Evolutionary conservation across 306 rosid genomes (phyloP).

Genomic region (Ormosia semicastrata): DNA sequence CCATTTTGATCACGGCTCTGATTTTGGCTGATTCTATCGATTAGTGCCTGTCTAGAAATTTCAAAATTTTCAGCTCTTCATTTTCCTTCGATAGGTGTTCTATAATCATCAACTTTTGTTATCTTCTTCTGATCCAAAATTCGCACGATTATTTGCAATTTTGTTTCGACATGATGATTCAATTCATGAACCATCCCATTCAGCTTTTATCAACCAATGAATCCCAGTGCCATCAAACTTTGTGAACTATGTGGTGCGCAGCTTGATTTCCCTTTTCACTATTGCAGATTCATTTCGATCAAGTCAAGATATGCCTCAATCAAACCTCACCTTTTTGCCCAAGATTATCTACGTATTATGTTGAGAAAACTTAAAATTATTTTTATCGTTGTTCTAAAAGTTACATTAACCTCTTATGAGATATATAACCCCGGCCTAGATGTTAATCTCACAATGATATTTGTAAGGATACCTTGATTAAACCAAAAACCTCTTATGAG

Average conservation of each 20-base stretch:
- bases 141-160: slow-evolving; percentile 26
- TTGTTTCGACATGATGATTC: slow-evolving; percentile 29
- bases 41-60: slow-evolving; percentile 27
- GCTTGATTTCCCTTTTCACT: slow-evolving; percentile 19
- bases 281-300: background rate
- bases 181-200: slow-evolving; percentile 41
- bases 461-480: too few species aligned
- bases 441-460: too few species aligned
- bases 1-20: slow-evolving; percentile 44
- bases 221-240: slow-evolving; percentile 21
- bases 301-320: background rate
- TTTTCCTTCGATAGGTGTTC: slow-evolving; percentile 29
- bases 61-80: slow-evolving; percentile 18
- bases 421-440: too few species aligned
- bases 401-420: too few species aligned
- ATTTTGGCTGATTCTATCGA: slow-evolving; percentile 40
- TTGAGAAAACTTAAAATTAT: background rate
- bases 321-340: background rate
- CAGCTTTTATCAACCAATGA: slow-evolving; percentile 25
- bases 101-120: slow-evolving; percentile 34
- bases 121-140: slow-evolving; percentile 34
- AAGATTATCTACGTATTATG: background rate
- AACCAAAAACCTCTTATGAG: too few species aligned
- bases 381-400: background rate
- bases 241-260: slow-evolving; percentile 6